Evolutionary conservation across 208 protist genomes (phyloP).

Genomic region (Wallacemonas rigidus): DNA sequence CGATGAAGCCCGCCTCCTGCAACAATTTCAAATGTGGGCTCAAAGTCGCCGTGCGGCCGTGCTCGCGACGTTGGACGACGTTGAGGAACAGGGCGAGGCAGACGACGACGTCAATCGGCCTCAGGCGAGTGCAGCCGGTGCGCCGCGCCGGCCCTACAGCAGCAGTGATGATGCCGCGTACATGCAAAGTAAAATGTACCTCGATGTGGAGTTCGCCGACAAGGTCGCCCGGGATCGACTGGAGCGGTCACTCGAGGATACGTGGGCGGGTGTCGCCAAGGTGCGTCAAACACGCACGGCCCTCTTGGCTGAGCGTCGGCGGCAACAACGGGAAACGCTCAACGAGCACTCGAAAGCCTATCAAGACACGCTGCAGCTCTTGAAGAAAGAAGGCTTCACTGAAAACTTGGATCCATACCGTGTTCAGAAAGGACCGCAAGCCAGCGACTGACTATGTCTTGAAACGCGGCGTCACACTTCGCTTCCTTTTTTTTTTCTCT

Average conservation of each 20-base stretch:
- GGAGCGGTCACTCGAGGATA: constrained; percentile 45
- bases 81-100: neutral
- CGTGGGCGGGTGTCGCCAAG: constrained; percentile 67
- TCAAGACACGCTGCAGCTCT: constrained; percentile 42
- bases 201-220: constrained; percentile 54
- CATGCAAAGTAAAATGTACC: constrained; percentile 36
- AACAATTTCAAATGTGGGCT: constrained; percentile 19
- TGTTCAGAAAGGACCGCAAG: neutral
- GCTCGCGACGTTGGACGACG: constrained; percentile 2
- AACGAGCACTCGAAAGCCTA: constrained; percentile 43
- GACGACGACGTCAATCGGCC: neutral
- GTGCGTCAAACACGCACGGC: constrained; percentile 65
- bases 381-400: constrained; percentile 44
- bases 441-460: no score
- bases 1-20: constrained; percentile 23
- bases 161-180: constrained; percentile 20
- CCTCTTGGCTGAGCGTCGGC: constrained; percentile 47
- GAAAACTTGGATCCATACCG: constrained; percentile 49
- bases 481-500: no score
- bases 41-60: neutral
- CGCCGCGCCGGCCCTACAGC: constrained; percentile 21
- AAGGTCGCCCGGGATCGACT: constrained; percentile 36
- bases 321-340: constrained; percentile 39
- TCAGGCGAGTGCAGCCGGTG: neutral
- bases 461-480: no score